phyloP scores from a whole-genome alignment of 345 rosid species.

The Boechera retrofracta region DNA sequence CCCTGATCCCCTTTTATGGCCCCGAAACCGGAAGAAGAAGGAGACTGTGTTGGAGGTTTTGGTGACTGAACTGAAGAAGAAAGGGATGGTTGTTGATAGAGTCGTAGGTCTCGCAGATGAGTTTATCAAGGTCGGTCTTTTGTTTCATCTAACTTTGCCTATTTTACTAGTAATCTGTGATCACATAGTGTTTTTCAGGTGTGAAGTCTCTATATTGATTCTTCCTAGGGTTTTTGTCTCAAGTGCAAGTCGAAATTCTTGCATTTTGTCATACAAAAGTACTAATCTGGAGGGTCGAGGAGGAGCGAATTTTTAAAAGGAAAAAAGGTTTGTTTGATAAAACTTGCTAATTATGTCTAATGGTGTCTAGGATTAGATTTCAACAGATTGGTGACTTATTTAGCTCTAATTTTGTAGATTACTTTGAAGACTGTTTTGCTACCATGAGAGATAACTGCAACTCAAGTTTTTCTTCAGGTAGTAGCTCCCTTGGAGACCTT shows the following conservation, averaged over 20 bases:
- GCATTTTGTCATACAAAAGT: neutral
- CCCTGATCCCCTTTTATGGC: constrained; percentile 40
- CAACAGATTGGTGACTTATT: neutral
- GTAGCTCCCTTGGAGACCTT: constrained; percentile 69
- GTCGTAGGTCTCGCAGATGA: constrained; percentile 77
- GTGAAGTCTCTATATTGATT: constrained; percentile 1
- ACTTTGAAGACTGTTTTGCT: neutral
- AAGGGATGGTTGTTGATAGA: constrained; percentile 66
- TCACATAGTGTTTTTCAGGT: neutral
- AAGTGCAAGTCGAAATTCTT: neutral
- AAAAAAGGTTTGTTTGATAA: neutral
- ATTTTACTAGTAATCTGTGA: neutral
- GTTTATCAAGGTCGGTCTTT: constrained; percentile 66
- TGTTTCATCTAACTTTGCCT: neutral
- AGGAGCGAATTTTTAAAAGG: neutral
- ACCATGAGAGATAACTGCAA: constrained; percentile 5
- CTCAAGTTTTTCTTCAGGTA: constrained; percentile 54
- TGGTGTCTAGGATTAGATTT: constrained; percentile 5
- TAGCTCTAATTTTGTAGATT: constrained; percentile 5
- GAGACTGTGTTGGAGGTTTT: constrained; percentile 76
- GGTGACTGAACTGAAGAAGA: constrained; percentile 60
- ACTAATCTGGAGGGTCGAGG: neutral
- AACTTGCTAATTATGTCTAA: neutral
- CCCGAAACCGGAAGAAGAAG: constrained; percentile 48
- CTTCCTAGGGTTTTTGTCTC: neutral